A percentile compares a stretch with the other conserved stretches of the same genome.
phyloP scores from a whole-genome alignment of 2,329 filamentous ascomycete species.

The Chaetomium sp. region DNA sequence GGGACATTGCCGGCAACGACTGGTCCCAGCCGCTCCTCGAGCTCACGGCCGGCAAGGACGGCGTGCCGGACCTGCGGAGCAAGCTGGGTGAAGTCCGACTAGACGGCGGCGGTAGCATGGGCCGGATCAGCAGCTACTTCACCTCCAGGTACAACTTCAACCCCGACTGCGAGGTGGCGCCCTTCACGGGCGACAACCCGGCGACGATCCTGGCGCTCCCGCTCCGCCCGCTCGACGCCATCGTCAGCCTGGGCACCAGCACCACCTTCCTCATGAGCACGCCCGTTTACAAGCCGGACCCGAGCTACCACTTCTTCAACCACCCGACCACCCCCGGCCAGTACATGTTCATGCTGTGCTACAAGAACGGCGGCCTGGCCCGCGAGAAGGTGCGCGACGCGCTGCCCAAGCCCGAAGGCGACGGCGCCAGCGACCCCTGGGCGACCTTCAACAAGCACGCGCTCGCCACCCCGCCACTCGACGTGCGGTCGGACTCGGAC shows the following conservation, averaged over 20 bases:
- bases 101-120: constrained; percentile 80
- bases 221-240: constrained; percentile 83
- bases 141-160: constrained; percentile 76
- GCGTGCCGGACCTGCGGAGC: constrained; percentile 61
- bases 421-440: constrained; percentile 66
- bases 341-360: constrained; percentile 99
- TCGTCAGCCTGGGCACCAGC: constrained; percentile 91
- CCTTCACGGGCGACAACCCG: constrained; percentile 95
- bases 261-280: constrained; percentile 99
- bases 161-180: constrained; percentile 71
- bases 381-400: constrained; percentile 86
- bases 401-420: constrained; percentile 57
- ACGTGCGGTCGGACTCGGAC: constrained; percentile 55
- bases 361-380: constrained; percentile 95
- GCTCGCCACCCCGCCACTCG: constrained; percentile 68
- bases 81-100: constrained; percentile 81
- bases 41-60: constrained; percentile 68
- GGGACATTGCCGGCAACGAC: constrained; percentile 75
- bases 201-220: constrained; percentile 91
- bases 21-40: constrained; percentile 77
- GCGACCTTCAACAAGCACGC: constrained; percentile 76
- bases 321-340: constrained; percentile 87
- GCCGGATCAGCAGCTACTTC: constrained; percentile 77
- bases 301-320: constrained; percentile 96
- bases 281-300: constrained; percentile 84